Evolutionary conservation across 495 filamentous ascomycete genomes (phyloP), one percentile per base, ranked within the genome.

Genomic region (Apodospora peruviana): DNA sequence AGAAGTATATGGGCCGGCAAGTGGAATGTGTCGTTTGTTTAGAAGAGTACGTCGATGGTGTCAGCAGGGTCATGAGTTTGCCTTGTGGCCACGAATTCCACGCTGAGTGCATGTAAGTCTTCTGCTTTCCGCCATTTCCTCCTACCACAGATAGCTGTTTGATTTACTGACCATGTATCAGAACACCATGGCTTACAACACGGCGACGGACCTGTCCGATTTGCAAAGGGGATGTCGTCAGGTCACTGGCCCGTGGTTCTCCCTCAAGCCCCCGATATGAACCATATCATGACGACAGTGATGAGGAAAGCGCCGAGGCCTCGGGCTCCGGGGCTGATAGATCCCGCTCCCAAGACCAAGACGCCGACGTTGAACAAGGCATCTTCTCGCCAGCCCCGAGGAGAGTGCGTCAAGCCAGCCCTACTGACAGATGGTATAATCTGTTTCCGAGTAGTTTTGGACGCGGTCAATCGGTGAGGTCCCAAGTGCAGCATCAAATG

Each of bases 1-100:
- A 84, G 49, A 87, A 87, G 53, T 94, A 94, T 58, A 91, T 84
- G 62, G 86, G 87, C 38, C 81, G 86, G 47, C 90, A 96, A 63
- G 79, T 87, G 1, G 93, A 97, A 65, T 98, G 93, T 61, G 93
- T 95, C n/a, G 91, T 98, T 20, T 98, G 93, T 54, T 72, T 97
- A 42, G 93, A 98, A 67, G 94, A 98, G 59, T 98, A 97, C 64
- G 74, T 95, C 16, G 94, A 96, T 65, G 91, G 93, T 23, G 82
- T 97, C 57, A 95, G 90, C 62, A 74, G 81, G 48, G 94, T 98
- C 16, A 98, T 98, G 93, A 95, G 88, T 55, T 71, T 98, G 43
- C 93, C 93, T n/a, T 98, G 93, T 68, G 93, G 93, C 19, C 93
- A 98, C 62, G 93, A 98, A 60, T 98, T 98, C 66, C 93, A 98